A percentile compares a stretch with the other conserved stretches of the same genome.
Evolutionary conservation across 352 stramenopile genomes (phyloP).

Genomic region (Ophiocytium majus): DNA sequence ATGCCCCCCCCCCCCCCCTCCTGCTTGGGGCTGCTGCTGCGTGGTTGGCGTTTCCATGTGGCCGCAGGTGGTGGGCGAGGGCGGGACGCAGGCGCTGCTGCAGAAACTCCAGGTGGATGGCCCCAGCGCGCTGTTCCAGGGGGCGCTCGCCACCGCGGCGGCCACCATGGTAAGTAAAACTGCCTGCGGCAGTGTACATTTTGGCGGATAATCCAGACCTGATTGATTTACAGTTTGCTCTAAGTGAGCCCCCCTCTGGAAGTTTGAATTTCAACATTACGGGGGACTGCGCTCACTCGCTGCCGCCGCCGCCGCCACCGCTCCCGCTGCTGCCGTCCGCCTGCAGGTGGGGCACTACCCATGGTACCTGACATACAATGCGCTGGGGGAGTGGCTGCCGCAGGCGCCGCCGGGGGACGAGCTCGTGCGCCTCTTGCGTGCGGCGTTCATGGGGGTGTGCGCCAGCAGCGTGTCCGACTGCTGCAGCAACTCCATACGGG

Average conservation of each 20-base stretch:
- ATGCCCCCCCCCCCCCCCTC: too few species aligned
- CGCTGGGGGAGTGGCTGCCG: constrained; percentile 66
- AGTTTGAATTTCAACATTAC: too few species aligned
- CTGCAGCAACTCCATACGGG: constrained; percentile 74
- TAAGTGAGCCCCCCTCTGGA: too few species aligned
- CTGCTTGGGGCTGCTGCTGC: too few species aligned
- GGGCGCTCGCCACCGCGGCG: constrained; percentile 56
- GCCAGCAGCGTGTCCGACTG: constrained; percentile 74
- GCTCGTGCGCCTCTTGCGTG: constrained; percentile 61
- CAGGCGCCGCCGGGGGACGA: constrained; percentile 62
- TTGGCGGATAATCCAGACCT: too few species aligned
- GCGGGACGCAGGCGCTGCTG: constrained; percentile 47
- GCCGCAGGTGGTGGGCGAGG: constrained; percentile 73
- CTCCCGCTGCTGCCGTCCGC: constrained; percentile 34
- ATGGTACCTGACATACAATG: constrained; percentile 78
- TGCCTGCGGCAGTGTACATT: too few species aligned
- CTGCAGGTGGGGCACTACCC: not conserved
- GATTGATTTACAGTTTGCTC: too few species aligned
- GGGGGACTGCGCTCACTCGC: too few species aligned
- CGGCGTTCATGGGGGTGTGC: constrained; percentile 67
- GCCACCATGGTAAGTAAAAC: constrained; percentile 61
- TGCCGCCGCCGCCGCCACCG: constrained; percentile 58
- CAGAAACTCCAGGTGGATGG: constrained; percentile 43
- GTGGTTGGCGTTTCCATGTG: too few species aligned
- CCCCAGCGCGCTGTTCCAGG: constrained; percentile 58